These are phyloP conservation scores for Usnea hakonensis DNA, from an alignment of 495 filamentous ascomycete species.

Conservation along the genomic window DNA sequence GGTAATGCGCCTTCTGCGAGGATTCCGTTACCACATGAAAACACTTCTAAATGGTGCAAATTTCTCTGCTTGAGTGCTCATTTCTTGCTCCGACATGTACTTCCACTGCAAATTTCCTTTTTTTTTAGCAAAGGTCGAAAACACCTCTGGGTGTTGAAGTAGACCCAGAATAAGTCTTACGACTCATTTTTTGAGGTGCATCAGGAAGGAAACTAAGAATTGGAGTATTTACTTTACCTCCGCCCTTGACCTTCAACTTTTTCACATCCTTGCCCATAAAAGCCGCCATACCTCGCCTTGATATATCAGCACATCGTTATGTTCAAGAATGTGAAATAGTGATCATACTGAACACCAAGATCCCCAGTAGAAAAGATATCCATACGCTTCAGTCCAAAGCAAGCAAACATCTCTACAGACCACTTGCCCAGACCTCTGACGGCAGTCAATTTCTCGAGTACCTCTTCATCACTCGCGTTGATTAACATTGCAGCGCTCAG, in stretches of 20 bases:
- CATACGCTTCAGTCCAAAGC: slow-evolving; percentile 81
- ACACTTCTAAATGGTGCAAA: slow-evolving; percentile 76
- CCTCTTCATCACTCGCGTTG: slow-evolving; percentile 73
- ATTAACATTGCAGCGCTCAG: slow-evolving; percentile 67
- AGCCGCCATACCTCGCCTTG: slow-evolving; percentile 76
- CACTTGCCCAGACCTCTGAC: slow-evolving; percentile 82
- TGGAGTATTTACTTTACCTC: slow-evolving; percentile 49
- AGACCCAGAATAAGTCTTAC: neutral
- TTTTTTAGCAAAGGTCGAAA: neutral
- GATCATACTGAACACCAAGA: slow-evolving; percentile 75
- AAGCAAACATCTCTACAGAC: slow-evolving; percentile 97
- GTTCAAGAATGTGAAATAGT: neutral
- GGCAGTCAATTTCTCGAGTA: slow-evolving; percentile 64
- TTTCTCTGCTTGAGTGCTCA: slow-evolving; percentile 70
- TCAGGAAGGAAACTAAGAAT: neutral
- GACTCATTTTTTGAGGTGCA: neutral
- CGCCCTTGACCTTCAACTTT: slow-evolving; percentile 72
- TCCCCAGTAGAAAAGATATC: slow-evolving; percentile 93
- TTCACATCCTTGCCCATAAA: slow-evolving; percentile 75
- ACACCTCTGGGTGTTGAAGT: neutral
- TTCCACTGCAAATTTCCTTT: slow-evolving; percentile 50
- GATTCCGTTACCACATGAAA: slow-evolving; percentile 85
- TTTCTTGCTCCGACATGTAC: slow-evolving; percentile 90
- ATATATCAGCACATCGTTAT: slow-evolving; percentile 1
- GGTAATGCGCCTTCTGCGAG: too few relatives aligned